A percentile compares a stretch with the other conserved stretches of the same genome.
phyloP scores from a whole-genome alignment of 2,329 filamentous ascomycete species.

The Penicillium sp. region DNA sequence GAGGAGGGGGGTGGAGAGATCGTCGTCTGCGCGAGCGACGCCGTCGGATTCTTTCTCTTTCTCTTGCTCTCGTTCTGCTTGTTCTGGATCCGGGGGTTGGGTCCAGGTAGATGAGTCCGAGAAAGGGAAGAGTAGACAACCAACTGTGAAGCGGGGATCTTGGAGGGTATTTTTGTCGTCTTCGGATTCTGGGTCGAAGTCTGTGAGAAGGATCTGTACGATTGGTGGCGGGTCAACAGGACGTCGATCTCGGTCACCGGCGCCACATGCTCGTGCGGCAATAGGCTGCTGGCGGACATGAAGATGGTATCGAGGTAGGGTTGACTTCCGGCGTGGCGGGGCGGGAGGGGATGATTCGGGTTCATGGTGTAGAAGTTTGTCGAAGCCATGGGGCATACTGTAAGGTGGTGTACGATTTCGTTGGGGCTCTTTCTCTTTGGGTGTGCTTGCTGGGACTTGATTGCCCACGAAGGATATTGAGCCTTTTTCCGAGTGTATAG shows the following conservation, averaged over 20 bases:
- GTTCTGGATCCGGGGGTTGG: conserved; percentile 16
- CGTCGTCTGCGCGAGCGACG: conserved; percentile 20
- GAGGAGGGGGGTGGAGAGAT: conserved; percentile 31
- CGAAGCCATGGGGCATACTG: conserved; percentile 39
- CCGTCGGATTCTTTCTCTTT: conserved; percentile 12
- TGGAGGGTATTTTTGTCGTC: conserved; percentile 41
- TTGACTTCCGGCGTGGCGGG: conserved; percentile 23
- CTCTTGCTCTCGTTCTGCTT: conserved; percentile 8
- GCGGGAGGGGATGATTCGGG: conserved; percentile 22
- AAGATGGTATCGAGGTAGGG: conserved; percentile 38
- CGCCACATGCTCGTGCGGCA: conserved; percentile 48
- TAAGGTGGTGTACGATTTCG: conserved; percentile 17
- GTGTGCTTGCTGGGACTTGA: conserved; percentile 3
- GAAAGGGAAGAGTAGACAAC: conserved; percentile 45
- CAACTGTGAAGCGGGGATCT: conserved; percentile 44
- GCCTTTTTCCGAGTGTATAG: conserved; percentile 31
- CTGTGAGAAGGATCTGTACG: conserved; percentile 46
- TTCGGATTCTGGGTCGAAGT: conserved; percentile 42
- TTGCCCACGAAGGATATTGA: conserved; percentile 14
- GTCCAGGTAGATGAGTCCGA: conserved; percentile 15
- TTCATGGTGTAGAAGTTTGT: conserved; percentile 37
- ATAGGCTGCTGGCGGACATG: conserved; percentile 49
- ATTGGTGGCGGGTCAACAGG: conserved; percentile 50
- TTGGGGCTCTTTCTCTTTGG: conserved; percentile 10
- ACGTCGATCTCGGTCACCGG: conserved; percentile 48